phyloP scores from a whole-genome alignment of 306 rosid species.

The Pachyrhizus erosus region DNA sequence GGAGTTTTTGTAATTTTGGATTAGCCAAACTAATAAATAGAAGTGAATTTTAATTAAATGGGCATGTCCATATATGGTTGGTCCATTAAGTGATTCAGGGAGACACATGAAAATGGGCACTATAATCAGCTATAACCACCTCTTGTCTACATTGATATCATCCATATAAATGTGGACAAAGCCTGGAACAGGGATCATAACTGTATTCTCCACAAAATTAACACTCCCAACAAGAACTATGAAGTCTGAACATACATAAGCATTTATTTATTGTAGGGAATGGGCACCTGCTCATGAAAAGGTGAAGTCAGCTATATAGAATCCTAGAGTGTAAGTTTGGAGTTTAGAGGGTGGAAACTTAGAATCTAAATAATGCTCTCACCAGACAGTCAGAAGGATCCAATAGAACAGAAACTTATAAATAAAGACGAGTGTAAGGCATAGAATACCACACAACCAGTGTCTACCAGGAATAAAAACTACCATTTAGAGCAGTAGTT shows the following conservation, averaged over 20 bases:
- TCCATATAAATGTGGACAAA: constrained; percentile 46
- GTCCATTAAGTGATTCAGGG: constrained; percentile 25
- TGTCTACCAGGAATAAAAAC: neutral
- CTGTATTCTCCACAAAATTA: constrained; percentile 35
- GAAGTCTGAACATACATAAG: neutral
- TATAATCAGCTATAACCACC: constrained; percentile 36
- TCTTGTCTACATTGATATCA: constrained; percentile 38
- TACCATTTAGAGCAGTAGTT: constrained; percentile 26
- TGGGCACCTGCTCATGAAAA: constrained; percentile 38
- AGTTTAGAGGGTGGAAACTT: constrained; percentile 14
- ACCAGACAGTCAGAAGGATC: constrained; percentile 36
- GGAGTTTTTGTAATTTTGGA: neutral
- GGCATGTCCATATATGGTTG: constrained; percentile 8
- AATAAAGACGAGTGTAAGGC: neutral
- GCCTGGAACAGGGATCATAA: constrained; percentile 23
- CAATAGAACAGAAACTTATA: neutral
- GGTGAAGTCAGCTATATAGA: neutral
- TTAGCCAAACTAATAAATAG: neutral
- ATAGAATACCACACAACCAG: neutral
- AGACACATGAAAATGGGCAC: constrained; percentile 46
- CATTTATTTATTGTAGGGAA: constrained; percentile 40
- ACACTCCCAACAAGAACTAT: constrained; percentile 37
- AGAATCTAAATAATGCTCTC: constrained; percentile 16
- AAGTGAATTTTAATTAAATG: constrained; percentile 11
- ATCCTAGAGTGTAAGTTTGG: constrained; percentile 24